Conservation (phyloP, 2,329 filamentous ascomycete species). For the Passalora sequoiae region DNA sequence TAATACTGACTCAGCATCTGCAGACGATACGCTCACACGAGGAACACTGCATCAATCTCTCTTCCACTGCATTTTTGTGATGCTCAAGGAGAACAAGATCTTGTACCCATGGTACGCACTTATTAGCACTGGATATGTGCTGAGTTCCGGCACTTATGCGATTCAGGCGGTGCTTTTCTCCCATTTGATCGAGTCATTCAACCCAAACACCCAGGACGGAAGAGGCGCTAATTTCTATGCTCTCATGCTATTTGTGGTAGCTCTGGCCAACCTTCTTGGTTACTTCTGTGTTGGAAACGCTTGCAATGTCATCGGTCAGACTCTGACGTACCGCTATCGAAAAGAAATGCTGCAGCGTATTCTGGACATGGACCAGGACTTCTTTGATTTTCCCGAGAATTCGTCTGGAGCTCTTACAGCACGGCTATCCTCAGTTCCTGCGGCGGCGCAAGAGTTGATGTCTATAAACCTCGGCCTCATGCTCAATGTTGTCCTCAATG, state of each 20-base stretch:
- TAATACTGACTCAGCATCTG: background rate
- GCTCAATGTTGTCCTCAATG: slow-evolving; percentile 28
- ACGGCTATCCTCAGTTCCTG: slow-evolving; percentile 45
- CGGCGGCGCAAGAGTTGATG: slow-evolving; percentile 47
- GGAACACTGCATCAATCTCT: too few relatives aligned
- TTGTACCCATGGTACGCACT: slow-evolving; percentile 37
- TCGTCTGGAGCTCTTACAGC: slow-evolving; percentile 44
- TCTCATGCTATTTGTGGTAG: slow-evolving; percentile 53
- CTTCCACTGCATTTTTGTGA: too few relatives aligned
- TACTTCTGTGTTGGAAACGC: slow-evolving; percentile 43
- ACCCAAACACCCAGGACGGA: slow-evolving; percentile 34
- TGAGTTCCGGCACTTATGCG: slow-evolving; percentile 40
- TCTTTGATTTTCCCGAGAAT: slow-evolving; percentile 42
- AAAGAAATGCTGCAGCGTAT: slow-evolving; percentile 30
- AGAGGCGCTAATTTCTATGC: slow-evolving; percentile 47
- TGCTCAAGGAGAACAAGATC: slow-evolving; percentile 29
- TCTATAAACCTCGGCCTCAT: slow-evolving; percentile 40
- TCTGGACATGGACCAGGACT: slow-evolving; percentile 25
- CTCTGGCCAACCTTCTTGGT: slow-evolving; percentile 41
- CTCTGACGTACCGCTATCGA: slow-evolving; percentile 33
- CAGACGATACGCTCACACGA: background rate
- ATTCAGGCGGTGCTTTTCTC: slow-evolving; percentile 48
- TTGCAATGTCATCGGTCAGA: slow-evolving; percentile 43
- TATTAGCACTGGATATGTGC: slow-evolving; percentile 31
- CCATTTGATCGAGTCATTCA: slow-evolving; percentile 45